phyloP scores from a whole-genome alignment of 73 alveolate species.

The Paramecium bursaria region DNA sequence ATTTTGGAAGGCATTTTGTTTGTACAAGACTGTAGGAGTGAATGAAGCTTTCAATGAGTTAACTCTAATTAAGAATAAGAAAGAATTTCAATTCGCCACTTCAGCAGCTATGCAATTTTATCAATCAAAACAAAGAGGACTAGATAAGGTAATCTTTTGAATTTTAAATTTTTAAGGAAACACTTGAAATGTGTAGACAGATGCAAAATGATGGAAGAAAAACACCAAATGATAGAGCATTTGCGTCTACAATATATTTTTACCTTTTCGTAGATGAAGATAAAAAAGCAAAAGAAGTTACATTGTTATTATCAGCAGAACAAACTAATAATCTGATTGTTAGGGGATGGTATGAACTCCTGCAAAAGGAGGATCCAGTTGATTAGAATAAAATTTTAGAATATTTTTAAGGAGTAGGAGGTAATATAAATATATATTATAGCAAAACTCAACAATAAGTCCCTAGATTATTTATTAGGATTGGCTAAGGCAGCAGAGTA shows the following conservation, averaged over 20 bases:
- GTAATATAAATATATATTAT: too few relatives aligned
- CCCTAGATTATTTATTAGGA: constrained; percentile 84
- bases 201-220: constrained; percentile 75
- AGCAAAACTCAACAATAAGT: constrained; percentile 75
- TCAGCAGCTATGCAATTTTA: constrained; percentile 85
- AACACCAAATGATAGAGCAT: constrained; percentile 83
- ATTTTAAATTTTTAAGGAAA: constrained; percentile 69
- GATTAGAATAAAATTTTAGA: constrained; percentile 71
- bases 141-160: constrained; percentile 78
- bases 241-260: constrained; percentile 82
- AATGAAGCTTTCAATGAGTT: constrained; percentile 98
- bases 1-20: constrained; percentile 97
- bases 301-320: constrained; percentile 58
- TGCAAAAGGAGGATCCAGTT: constrained; percentile 76
- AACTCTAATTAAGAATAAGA: constrained; percentile 83
- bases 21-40: constrained; percentile 92
- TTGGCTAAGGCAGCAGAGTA: constrained; percentile 81
- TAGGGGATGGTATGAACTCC: constrained; percentile 61
- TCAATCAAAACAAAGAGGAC: constrained; percentile 88
- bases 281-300: constrained; percentile 70
- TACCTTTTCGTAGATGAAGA: constrained; percentile 67
- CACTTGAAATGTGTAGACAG: constrained; percentile 77
- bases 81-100: constrained; percentile 94
- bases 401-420: constrained; percentile 78
- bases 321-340: constrained; percentile 47